Evolutionary conservation across 2,329 filamentous ascomycete species (phyloP).

Genomic region (Fusarium buxicola): DNA sequence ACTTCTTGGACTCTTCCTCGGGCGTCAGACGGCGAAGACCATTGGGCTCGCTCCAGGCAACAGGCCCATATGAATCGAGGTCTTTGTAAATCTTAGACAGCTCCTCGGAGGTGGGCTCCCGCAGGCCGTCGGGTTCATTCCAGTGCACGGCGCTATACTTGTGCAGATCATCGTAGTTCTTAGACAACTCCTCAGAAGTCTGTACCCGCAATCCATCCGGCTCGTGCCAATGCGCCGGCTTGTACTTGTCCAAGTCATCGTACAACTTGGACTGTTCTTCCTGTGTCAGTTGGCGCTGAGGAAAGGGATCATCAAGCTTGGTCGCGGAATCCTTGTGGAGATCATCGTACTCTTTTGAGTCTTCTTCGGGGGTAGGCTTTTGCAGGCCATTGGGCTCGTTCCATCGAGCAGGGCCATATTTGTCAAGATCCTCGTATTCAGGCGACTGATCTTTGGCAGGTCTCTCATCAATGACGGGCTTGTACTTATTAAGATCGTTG

Average conservation of each 20-base stretch:
- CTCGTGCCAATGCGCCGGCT: constrained; percentile 50
- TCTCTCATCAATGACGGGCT: constrained; percentile 48
- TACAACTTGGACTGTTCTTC: constrained; percentile 54
- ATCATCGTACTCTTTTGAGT: constrained; percentile 53
- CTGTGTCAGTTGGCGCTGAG: constrained; percentile 42
- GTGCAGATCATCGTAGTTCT: constrained; percentile 52
- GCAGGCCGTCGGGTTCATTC: constrained; percentile 49
- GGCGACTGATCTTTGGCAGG: constrained; percentile 41
- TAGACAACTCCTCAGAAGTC: constrained; percentile 51
- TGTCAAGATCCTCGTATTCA: constrained; percentile 53
- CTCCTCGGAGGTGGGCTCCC: constrained; percentile 48
- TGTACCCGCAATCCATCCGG: constrained; percentile 47
- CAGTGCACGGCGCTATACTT: constrained; percentile 48
- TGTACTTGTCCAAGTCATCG: constrained; percentile 56
- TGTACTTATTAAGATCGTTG: constrained; percentile 53
- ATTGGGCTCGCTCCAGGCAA: constrained; percentile 48
- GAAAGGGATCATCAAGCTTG: constrained; percentile 46
- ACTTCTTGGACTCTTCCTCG: constrained; percentile 47
- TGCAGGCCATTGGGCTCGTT: constrained; percentile 45
- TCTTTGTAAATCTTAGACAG: constrained; percentile 56
- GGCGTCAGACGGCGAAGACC: constrained; percentile 46
- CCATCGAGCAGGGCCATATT: constrained; percentile 53
- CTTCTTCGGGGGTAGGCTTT: constrained; percentile 41
- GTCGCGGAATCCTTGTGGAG: constrained; percentile 50
- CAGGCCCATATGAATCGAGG: constrained; percentile 54